These are phyloP conservation scores for Komagataella kurtzmanii DNA, from an alignment of 805 yeast species.

Conservation along the genomic window DNA sequence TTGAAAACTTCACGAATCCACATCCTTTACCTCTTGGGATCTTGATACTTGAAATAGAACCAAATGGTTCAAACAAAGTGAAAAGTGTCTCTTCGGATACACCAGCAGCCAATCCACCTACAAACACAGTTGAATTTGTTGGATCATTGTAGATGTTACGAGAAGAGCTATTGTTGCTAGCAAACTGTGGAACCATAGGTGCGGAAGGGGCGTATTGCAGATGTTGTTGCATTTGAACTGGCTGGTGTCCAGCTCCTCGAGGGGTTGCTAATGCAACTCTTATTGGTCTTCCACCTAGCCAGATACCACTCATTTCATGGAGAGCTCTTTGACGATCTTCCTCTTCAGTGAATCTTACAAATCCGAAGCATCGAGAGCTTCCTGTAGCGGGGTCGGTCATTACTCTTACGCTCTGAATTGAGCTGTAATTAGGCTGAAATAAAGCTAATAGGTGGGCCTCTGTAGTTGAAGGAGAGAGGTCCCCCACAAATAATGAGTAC, in stretches of 20 bases:
- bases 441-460: conserved; percentile 67
- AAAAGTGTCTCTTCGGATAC: conserved; percentile 48
- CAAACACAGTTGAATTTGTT: conserved; percentile 61
- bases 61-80: conserved; percentile 59
- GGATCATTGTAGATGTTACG: conserved; percentile 31
- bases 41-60: conserved; percentile 53
- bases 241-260: conserved; percentile 1
- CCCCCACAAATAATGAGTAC: conserved; percentile 73
- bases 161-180: not conserved
- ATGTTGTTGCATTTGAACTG: conserved; percentile 10
- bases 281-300: conserved; percentile 68
- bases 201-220: conserved; percentile 5
- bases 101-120: conserved; percentile 56
- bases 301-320: conserved; percentile 63
- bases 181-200: conserved; percentile 2
- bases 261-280: conserved; percentile 76
- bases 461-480: conserved; percentile 62
- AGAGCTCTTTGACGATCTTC: conserved; percentile 56
- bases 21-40: conserved; percentile 73
- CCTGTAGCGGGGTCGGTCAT: conserved; percentile 81
- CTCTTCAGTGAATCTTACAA: conserved; percentile 63
- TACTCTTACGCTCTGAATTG: conserved; percentile 69
- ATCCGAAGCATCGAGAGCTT: conserved; percentile 68
- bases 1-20: conserved; percentile 61
- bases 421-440: conserved; percentile 51